Percentiles rank a stretch among this genome's conserved stretches.
phyloP scores from a whole-genome alignment of 495 filamentous ascomycete species.

The Xylaria acuta region DNA sequence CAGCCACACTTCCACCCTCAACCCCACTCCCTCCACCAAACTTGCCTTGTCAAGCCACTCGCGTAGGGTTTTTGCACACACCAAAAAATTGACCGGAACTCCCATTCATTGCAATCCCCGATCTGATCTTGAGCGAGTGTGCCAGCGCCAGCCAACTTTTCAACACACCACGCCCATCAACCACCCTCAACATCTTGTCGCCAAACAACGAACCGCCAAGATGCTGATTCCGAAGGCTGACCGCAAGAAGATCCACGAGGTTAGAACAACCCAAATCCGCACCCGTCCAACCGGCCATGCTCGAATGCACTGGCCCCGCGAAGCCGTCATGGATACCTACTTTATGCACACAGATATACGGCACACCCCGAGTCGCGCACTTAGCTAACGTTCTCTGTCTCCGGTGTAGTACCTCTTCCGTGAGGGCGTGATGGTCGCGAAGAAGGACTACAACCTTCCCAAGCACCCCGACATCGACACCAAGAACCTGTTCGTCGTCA shows the following conservation, averaged over 20 bases:
- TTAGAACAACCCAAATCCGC: slow-evolving; percentile 36
- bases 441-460: slow-evolving; percentile 96
- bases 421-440: slow-evolving; percentile 98
- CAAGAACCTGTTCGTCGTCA: slow-evolving; percentile 99
- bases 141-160: slow-evolving; percentile 38
- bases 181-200: slow-evolving; percentile 50
- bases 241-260: slow-evolving; percentile 98
- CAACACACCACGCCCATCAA: slow-evolving; percentile 36
- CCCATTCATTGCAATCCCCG: slow-evolving; percentile 40
- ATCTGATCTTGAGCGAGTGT: slow-evolving; percentile 28
- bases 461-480: slow-evolving; percentile 96
- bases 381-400: slow-evolving; percentile 44
- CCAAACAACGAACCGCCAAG: slow-evolving; percentile 60
- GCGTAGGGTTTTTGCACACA: slow-evolving; percentile 47
- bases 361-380: slow-evolving; percentile 8
- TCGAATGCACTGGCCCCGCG: slow-evolving; percentile 16
- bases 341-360: background rate
- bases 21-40: slow-evolving; percentile 15
- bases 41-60: slow-evolving; percentile 26
- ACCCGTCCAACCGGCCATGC: background rate
- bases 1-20: slow-evolving; percentile 28
- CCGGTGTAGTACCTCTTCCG: slow-evolving; percentile 91
- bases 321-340: background rate
- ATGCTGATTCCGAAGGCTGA: slow-evolving; percentile 99
- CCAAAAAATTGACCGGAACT: slow-evolving; percentile 41